phyloP scores from a whole-genome alignment of 192 early-diverging fungal species.

The Linnemannia exigua region DNA sequence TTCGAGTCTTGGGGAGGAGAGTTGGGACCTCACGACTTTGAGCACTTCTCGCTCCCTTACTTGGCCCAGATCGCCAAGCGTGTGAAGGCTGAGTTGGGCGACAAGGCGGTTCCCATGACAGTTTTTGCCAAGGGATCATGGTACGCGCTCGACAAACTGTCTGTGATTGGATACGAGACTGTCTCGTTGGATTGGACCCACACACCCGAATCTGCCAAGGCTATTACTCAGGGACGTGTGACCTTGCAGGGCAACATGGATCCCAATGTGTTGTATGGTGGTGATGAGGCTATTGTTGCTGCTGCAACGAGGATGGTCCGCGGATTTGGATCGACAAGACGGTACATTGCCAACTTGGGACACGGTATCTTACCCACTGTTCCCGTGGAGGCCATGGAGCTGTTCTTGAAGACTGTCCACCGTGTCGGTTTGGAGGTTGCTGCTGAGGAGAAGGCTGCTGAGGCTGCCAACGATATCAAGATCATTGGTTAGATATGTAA shows the following conservation, averaged over 20 bases:
- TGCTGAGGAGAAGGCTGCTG: constrained; percentile 25
- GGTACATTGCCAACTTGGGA: constrained; percentile 96
- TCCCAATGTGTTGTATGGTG: constrained; percentile 85
- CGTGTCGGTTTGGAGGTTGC: constrained; percentile 67
- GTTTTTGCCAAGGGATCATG: constrained; percentile 96
- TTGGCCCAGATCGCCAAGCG: constrained; percentile 81
- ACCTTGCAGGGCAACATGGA: constrained; percentile 97
- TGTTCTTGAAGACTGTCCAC: constrained; percentile 81
- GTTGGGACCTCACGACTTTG: constrained; percentile 85
- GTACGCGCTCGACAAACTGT: constrained; percentile 84
- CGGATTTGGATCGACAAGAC: constrained; percentile 76
- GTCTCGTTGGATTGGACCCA: constrained; percentile 95
- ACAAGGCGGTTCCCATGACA: constrained; percentile 82
- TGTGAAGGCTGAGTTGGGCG: constrained; percentile 73
- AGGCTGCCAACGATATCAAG: constrained; percentile 19
- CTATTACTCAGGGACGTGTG: constrained; percentile 65
- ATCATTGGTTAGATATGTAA: constrained; percentile 15
- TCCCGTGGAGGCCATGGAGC: constrained; percentile 76
- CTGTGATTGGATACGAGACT: constrained; percentile 82
- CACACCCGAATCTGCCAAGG: constrained; percentile 73
- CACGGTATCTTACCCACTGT: constrained; percentile 95
- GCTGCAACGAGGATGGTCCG: constrained; percentile 85
- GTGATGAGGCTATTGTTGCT: constrained; percentile 78
- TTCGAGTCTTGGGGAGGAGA: constrained; percentile 99
- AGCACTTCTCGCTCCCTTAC: constrained; percentile 92